These are phyloP conservation scores for Xylariaceae sp. DNA, from an alignment of 2,329 filamentous ascomycete genomes.

Conservation along the genomic window DNA sequence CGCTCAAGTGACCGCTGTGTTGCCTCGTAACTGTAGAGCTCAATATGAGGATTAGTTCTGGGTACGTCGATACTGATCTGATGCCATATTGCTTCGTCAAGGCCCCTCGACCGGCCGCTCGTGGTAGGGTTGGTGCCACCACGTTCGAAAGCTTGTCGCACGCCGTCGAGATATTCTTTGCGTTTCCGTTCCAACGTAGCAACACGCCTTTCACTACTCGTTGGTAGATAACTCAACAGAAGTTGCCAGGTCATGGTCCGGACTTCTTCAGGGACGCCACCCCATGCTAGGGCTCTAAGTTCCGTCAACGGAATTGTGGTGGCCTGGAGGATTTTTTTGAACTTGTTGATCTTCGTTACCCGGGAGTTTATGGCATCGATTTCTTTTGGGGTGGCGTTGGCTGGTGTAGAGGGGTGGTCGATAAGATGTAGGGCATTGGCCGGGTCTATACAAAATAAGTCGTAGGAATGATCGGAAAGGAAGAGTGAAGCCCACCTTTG, in stretches of 20 bases:
- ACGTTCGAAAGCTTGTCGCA: slow-evolving; percentile 71
- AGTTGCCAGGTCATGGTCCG: slow-evolving; percentile 99
- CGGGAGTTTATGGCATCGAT: slow-evolving; percentile 82
- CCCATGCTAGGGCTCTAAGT: slow-evolving; percentile 86
- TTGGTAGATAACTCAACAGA: slow-evolving; percentile 90
- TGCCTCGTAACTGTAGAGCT: slow-evolving; percentile 92
- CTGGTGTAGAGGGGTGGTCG: slow-evolving; percentile 75
- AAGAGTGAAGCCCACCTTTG: slow-evolving; percentile 52
- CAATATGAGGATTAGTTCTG: slow-evolving; percentile 92
- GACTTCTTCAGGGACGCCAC: slow-evolving; percentile 90
- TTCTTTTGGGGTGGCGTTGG: slow-evolving; percentile 79
- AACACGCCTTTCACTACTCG: slow-evolving; percentile 91
- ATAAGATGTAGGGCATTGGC: slow-evolving; percentile 96
- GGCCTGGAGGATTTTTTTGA: slow-evolving; percentile 92
- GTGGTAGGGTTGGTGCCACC: slow-evolving; percentile 53
- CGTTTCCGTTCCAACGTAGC: slow-evolving; percentile 90
- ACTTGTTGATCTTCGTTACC: slow-evolving; percentile 96
- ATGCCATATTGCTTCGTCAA: slow-evolving; percentile 99
- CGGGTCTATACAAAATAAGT: slow-evolving; percentile 57
- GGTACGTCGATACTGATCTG: slow-evolving; percentile 99
- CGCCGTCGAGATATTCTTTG: slow-evolving; percentile 94
- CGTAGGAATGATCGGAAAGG: neutral
- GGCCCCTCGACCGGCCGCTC: slow-evolving; percentile 59
- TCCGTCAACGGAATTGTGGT: slow-evolving; percentile 87
- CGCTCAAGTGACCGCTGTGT: slow-evolving; percentile 93